Base-by-base conservation (phyloP, 345 rosid genomes). In the Salix dunnii region DNA sequence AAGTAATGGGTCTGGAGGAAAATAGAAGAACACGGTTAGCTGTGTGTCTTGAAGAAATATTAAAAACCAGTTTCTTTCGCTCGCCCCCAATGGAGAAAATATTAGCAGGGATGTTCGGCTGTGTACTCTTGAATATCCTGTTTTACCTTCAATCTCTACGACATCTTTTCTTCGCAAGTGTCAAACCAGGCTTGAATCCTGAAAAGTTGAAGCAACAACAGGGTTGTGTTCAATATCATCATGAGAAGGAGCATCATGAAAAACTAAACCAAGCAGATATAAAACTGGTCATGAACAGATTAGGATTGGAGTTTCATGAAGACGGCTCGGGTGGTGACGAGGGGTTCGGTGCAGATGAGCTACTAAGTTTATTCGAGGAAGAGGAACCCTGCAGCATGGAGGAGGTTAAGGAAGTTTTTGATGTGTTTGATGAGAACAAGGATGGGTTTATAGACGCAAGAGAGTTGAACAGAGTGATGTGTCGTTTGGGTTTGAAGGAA, bases 371-470 rank as follows among this genome's bases (percentile, higher is more conserved):
- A 72, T 82, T 85, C 35, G 88, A 80, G 38, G 79, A 72, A 64
- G 78, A 81, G 49, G 91, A 85, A 48, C 82, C 85, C 2, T 2
- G 46, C 46, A 85, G 86, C 55, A 36, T 79, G 62, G 85, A 81
- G 72, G 86, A 83, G 71, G 67, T 86, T 55, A 83, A 84, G 74
- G 89, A 79, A 75, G 90, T 90, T 0, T 92, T 92, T 80, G 69
- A 65, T 13, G 42, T 90, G 35, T 89, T 92, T 69, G 94, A 90
- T 74, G 84, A 78, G 74, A 90, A 92, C 55, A 74, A 82, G 31
- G 94, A 92, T 72, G 94, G 94, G 33, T 92, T 85, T 76, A 90
- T 92, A 69, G 90, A 88, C 70, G 89, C 89, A 40, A 35, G 36
- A 36, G 74, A 76, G 61, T 61, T 76, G 36, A 58, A 61, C 17